These are phyloP conservation scores for Irpex sp. DNA, from an alignment of 1,284 basidiomycete genomes.

Conservation along the genomic window DNA sequence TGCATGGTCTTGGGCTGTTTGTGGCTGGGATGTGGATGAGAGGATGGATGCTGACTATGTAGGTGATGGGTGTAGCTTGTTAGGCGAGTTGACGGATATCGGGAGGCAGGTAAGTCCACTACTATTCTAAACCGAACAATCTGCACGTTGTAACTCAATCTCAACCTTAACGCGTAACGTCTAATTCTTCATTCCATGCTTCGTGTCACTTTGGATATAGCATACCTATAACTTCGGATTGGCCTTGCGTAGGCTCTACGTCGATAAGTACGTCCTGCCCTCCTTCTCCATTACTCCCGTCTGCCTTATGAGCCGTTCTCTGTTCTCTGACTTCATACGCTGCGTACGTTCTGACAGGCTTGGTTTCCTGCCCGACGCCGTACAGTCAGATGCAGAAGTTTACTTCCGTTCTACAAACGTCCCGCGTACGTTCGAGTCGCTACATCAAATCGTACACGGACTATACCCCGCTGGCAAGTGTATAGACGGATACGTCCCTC, in stretches of 20 bases:
- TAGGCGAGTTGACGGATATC: slow-evolving; percentile 79
- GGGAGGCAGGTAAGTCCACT: slow-evolving; percentile 54
- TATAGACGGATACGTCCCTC: slow-evolving; percentile 40
- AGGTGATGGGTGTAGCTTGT: slow-evolving; percentile 40
- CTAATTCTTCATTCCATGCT: not conserved
- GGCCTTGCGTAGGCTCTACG: slow-evolving; percentile 62
- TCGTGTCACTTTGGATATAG: slow-evolving; percentile 28
- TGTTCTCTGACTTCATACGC: not conserved
- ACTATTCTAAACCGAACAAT: not conserved
- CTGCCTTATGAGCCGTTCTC: too few relatives aligned
- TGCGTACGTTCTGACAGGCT: slow-evolving; percentile 39
- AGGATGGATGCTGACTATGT: not conserved
- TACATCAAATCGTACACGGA: slow-evolving; percentile 73
- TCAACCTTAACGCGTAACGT: not conserved
- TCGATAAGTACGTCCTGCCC: slow-evolving; percentile 53
- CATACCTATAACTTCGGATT: slow-evolving; percentile 67
- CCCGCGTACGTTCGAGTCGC: slow-evolving; percentile 72
- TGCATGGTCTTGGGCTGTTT: too few relatives aligned
- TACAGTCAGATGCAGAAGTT: slow-evolving; percentile 41
- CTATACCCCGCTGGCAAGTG: slow-evolving; percentile 60
- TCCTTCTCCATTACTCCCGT: too few relatives aligned
- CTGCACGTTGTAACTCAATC: not conserved
- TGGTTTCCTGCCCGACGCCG: slow-evolving; percentile 56
- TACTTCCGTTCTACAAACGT: slow-evolving; percentile 78
- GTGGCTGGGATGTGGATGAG: not conserved